Percentiles rank a stretch among this genome's conserved stretches.
Evolutionary conservation across 306 rosid species (phyloP).

Genomic region (Biancaea sappan): DNA sequence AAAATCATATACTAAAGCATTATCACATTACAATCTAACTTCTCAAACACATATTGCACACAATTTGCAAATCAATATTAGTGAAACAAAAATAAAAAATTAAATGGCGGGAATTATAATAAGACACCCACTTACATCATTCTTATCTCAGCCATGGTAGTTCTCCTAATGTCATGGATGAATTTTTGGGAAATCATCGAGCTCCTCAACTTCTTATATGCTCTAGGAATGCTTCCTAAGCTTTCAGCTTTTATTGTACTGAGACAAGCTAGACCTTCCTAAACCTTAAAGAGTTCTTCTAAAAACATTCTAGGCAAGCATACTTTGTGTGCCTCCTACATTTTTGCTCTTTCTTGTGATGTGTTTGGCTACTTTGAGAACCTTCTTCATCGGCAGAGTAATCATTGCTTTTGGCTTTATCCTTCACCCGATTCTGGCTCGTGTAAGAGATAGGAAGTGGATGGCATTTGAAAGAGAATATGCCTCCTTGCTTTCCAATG

Average conservation of each 20-base stretch:
- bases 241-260: conserved; percentile 76
- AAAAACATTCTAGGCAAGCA: conserved; percentile 60
- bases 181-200: conserved; percentile 88
- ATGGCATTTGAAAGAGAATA: neutral
- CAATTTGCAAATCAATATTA: too few species aligned
- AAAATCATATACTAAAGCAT: too few species aligned
- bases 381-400: conserved; percentile 65
- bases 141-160: conserved; percentile 81
- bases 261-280: conserved; percentile 71
- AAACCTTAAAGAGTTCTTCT: conserved; percentile 89
- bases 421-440: conserved; percentile 60
- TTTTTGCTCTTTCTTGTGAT: conserved; percentile 78
- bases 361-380: conserved; percentile 76
- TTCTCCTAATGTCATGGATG: conserved; percentile 92
- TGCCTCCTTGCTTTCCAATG: conserved; percentile 14
- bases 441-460: conserved; percentile 54
- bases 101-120: too few species aligned
- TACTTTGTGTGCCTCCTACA: conserved; percentile 83
- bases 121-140: conserved; percentile 86
- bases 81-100: too few species aligned
- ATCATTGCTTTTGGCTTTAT: conserved; percentile 58
- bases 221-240: conserved; percentile 90
- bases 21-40: too few species aligned
- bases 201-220: conserved; percentile 82
- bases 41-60: too few species aligned